Conservation (phyloP, 352 stramenopile species). For the Salisapilia sapeloensis region DNA sequence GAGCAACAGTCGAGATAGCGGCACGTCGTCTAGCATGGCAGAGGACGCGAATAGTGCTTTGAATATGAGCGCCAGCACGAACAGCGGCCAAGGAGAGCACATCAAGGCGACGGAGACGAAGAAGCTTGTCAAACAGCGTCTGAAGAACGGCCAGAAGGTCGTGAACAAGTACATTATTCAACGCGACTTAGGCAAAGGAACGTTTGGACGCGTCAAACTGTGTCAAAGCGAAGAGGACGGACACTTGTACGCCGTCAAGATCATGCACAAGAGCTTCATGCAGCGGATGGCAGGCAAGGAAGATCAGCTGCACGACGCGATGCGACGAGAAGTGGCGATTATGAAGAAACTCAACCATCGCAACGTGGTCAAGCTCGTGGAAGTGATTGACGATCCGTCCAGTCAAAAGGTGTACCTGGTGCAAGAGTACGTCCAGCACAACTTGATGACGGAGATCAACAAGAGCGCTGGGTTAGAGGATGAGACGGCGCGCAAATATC, state of each 20-base stretch:
- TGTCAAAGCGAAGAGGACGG: slow-evolving; percentile 64
- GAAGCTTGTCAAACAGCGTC: slow-evolving; percentile 65
- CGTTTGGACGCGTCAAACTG: slow-evolving; percentile 77
- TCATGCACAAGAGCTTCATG: slow-evolving; percentile 84
- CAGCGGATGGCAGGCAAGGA: slow-evolving; percentile 77
- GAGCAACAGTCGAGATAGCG: slow-evolving; percentile 3
- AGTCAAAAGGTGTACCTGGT: slow-evolving; percentile 93
- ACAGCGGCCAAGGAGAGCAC: no score
- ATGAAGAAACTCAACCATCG: slow-evolving; percentile 92
- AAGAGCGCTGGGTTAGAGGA: slow-evolving; percentile 39
- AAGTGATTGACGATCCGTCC: slow-evolving; percentile 89
- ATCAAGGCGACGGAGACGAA: slow-evolving; percentile 54
- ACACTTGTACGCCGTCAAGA: slow-evolving; percentile 79
- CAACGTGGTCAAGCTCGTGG: slow-evolving; percentile 88
- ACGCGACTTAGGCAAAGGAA: slow-evolving; percentile 79
- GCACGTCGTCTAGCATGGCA: background rate
- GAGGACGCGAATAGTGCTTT: background rate
- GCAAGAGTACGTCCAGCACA: slow-evolving; percentile 88
- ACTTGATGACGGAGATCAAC: slow-evolving; percentile 83
- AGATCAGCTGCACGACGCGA: slow-evolving; percentile 65
- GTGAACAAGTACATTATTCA: slow-evolving; percentile 93
- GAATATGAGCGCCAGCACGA: no score
- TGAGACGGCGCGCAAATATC: slow-evolving; percentile 64
- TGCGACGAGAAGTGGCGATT: slow-evolving; percentile 86
- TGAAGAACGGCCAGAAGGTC: slow-evolving; percentile 74